These are phyloP conservation scores for Periconia digitata DNA, from an alignment of 2,329 filamentous ascomycete species.

Conservation along the genomic window DNA sequence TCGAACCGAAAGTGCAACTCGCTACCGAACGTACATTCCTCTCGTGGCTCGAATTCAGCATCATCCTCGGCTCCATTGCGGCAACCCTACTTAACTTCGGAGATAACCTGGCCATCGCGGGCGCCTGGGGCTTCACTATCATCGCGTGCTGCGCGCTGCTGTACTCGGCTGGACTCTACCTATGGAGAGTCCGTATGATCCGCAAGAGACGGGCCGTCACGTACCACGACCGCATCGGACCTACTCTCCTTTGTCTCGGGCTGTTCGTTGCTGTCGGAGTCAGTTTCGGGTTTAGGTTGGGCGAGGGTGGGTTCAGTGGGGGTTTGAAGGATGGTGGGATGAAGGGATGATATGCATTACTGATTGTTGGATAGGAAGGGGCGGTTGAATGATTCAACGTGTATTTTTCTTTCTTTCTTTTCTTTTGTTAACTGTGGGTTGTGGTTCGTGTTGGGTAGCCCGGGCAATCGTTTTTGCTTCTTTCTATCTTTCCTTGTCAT, in stretches of 20 bases:
- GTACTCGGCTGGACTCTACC: slow-evolving; percentile 81
- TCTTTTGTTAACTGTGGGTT: no score
- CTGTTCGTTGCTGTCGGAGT: slow-evolving; percentile 73
- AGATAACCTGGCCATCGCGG: slow-evolving; percentile 37
- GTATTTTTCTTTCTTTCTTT: no score
- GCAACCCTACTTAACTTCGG: slow-evolving; percentile 46
- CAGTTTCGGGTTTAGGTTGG: slow-evolving; percentile 79
- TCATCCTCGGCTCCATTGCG: slow-evolving; percentile 71
- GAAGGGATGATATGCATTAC: background rate
- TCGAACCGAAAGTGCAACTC: slow-evolving; percentile 98
- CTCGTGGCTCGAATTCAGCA: slow-evolving; percentile 95
- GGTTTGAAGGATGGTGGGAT: background rate
- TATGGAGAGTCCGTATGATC: slow-evolving; percentile 87
- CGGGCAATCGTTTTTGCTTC: no score
- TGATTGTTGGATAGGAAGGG: background rate
- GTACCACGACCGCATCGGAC: slow-evolving; percentile 90
- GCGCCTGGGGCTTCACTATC: slow-evolving; percentile 75
- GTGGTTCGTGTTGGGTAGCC: no score
- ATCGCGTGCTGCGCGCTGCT: slow-evolving; percentile 76
- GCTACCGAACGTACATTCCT: slow-evolving; percentile 95
- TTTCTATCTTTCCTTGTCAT: no score
- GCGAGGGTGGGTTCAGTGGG: slow-evolving; percentile 49
- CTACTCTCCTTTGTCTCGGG: slow-evolving; percentile 71
- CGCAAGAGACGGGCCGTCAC: slow-evolving; percentile 78
- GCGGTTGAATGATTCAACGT: background rate